phyloP scores from a whole-genome alignment of 208 protist genomes.

The Wallacemonas sp. region DNA sequence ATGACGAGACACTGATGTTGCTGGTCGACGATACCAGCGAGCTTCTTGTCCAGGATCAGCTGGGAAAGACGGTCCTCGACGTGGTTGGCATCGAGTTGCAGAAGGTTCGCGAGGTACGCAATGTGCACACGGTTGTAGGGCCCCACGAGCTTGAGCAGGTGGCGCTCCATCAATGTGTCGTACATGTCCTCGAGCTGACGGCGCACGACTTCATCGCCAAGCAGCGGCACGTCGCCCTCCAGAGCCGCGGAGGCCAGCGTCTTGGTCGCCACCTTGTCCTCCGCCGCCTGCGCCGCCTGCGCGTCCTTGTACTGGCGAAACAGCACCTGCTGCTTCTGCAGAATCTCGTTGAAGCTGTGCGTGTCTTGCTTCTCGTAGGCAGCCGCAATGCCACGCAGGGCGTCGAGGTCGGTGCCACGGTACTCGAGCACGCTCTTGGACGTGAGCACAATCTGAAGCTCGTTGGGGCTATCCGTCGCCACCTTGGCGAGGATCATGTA shows the following conservation, averaged over 20 bases:
- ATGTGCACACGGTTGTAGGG: constrained; percentile 98
- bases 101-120: constrained; percentile 90
- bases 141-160: constrained; percentile 96
- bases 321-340: constrained; percentile 36
- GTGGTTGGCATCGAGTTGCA: constrained; percentile 79
- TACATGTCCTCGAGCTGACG: constrained; percentile 95
- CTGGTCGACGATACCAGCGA: constrained; percentile 94
- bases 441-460: constrained; percentile 74
- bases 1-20: constrained; percentile 92
- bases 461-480: constrained; percentile 66
- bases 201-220: constrained; percentile 91
- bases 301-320: neutral
- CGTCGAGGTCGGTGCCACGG: constrained; percentile 87
- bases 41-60: constrained; percentile 99
- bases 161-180: constrained; percentile 95
- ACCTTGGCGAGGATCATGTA: constrained; percentile 99
- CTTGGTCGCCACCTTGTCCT: constrained; percentile 23
- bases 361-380: constrained; percentile 95
- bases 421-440: constrained; percentile 95
- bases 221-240: constrained; percentile 43
- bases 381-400: constrained; percentile 93
- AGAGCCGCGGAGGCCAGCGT: neutral
- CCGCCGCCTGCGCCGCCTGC: constrained; percentile 18
- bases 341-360: constrained; percentile 91
- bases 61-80: constrained; percentile 94